Evolutionary conservation across 176 grass and related monocot species (phyloP).

Genomic region (Hyparrhenia diplandra): DNA sequence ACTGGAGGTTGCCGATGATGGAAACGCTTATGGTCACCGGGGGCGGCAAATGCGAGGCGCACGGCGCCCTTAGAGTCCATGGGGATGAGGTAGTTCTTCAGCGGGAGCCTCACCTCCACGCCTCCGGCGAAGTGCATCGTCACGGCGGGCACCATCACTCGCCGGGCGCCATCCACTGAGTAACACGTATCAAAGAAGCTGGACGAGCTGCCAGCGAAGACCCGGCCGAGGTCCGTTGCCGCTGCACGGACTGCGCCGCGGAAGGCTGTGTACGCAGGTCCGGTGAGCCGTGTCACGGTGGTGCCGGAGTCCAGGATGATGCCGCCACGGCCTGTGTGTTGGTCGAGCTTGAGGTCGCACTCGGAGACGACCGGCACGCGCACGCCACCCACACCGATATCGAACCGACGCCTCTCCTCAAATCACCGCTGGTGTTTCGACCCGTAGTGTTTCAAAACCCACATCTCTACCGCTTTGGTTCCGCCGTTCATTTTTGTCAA

Average conservation of each 20-base stretch:
- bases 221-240: constrained; percentile 24
- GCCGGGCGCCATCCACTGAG: no score
- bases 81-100: constrained; percentile 94
- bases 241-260: constrained; percentile 69
- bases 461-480: no score
- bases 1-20: no score
- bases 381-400: constrained; percentile 77
- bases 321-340: constrained; percentile 58
- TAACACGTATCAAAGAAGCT: no score
- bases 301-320: constrained; percentile 95
- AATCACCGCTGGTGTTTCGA: no score
- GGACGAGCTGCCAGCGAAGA: background rate
- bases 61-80: constrained; percentile 75
- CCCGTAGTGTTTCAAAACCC: no score
- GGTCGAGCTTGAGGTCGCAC: constrained; percentile 63
- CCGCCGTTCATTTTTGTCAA: no score
- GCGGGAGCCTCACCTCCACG: constrained; percentile 49
- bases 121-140: constrained; percentile 72
- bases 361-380: constrained; percentile 50
- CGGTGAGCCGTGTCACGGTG: constrained; percentile 68
- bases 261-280: constrained; percentile 59
- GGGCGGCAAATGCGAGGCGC: constrained; percentile 86
- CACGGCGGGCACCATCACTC: constrained; percentile 79
- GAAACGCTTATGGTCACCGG: constrained; percentile 1
- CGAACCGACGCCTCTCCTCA: no score